phyloP scores from a whole-genome alignment of 2,329 filamentous ascomycete genomes.

The Fusarium sp. region DNA sequence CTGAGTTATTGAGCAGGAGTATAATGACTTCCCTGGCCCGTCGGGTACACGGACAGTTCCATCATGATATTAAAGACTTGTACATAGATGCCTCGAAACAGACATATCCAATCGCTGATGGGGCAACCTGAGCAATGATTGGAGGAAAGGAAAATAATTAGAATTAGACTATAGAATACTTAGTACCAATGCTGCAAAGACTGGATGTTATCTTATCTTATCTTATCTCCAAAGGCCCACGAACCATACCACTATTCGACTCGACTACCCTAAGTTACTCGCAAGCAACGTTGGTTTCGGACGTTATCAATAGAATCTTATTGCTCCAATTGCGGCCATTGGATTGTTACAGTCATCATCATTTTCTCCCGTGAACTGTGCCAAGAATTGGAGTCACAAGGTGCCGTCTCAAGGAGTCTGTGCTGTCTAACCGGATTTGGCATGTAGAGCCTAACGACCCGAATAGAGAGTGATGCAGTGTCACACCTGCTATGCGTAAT shows the following conservation, averaged over 20 bases:
- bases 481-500: not conserved
- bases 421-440: not conserved
- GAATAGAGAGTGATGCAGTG: no score
- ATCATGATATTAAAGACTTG: not conserved
- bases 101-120: not conserved
- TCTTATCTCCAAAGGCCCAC: no score
- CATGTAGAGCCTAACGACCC: not conserved
- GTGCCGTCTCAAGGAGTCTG: not conserved
- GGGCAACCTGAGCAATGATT: not conserved
- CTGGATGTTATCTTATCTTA: not conserved
- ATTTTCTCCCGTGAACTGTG: fast-evolving
- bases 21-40: constrained; percentile 17
- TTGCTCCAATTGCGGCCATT: no score
- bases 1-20: constrained; percentile 15
- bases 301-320: not conserved
- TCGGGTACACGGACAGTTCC: constrained; percentile 13
- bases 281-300: not conserved
- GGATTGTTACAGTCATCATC: no score
- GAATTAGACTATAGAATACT: not conserved
- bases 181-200: not conserved
- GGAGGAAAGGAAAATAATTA: no score
- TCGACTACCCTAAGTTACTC: not conserved
- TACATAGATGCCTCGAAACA: not conserved
- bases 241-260: not conserved
- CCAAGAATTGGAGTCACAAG: no score